Base-by-base conservation (phyloP, 768 basidiomycete species). In the Agaricus bisporus region DNA sequence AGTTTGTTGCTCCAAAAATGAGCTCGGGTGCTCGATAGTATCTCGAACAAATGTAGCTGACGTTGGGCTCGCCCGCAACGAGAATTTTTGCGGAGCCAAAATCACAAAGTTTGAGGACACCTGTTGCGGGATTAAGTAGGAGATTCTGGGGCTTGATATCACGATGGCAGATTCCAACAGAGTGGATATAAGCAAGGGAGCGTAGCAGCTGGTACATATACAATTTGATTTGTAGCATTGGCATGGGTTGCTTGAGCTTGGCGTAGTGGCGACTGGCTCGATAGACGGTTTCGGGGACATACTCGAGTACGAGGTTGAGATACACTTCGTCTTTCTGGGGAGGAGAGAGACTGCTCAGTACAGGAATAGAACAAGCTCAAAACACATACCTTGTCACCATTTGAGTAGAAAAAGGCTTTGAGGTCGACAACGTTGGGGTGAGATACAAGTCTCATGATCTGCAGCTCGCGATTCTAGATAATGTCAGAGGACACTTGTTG, bases 101-200 rank as follows among this genome's bases (percentile, higher is more conserved):
- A 73, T 99, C 97, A 72, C 97, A 98, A 29, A 99, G 78, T 74
- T 98, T 99, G 60, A 99, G 82, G 28, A 99, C 83, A 47, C 97
- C 97, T 1, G 95, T 95, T 15, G 92, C 88, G 5, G 95, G 97
- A 73, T 99, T 98, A 61, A 99, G 81, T 48, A 99, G 82, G 51
- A 99, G 75, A 70, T 99, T 99, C 82, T 99, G 97, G 9, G 97
- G 97, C 73, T 99, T 99, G 81, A 99, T 99, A 70, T 99, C 97
- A 65, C 97, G 90, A 74, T 99, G 97, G 70, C 97, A 99, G 64
- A 98, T 99, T 64, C 97, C 97, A 61, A 98, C 91, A 17, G 94
- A 98, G 68, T 99, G 97, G 69, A 99, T 99, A 80, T 99, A 98
- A 60, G 95, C 94, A 56, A 99, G 80, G 14, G 97, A 99, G 57